These are phyloP conservation scores for Emergomyces pasteurianus DNA, from an alignment of 2,329 filamentous ascomycete species.

Conservation along the genomic window DNA sequence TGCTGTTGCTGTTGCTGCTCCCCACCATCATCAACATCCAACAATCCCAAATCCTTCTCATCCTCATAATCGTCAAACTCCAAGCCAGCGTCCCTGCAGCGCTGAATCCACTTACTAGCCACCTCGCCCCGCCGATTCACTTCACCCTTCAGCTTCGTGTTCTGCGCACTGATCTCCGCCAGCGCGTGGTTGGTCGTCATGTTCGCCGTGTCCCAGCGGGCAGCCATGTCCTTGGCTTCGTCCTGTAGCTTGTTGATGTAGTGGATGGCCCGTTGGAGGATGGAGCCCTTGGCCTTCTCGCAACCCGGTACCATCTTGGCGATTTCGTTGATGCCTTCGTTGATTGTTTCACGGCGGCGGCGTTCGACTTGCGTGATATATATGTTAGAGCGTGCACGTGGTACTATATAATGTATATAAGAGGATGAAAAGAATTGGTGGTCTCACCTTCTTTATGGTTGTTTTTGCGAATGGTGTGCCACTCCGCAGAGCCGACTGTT, in stretches of 20 bases:
- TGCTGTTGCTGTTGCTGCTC: background rate
- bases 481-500: constrained; percentile 88
- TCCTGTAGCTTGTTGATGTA: constrained; percentile 75
- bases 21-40: constrained; percentile 8
- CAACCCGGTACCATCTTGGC: constrained; percentile 95
- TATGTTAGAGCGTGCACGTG: background rate
- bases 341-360: constrained; percentile 92
- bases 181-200: constrained; percentile 35
- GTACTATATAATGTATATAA: background rate
- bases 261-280: constrained; percentile 80
- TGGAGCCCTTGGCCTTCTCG: constrained; percentile 98
- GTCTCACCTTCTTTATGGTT: constrained; percentile 92
- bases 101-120: constrained; percentile 34
- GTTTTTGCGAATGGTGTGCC: constrained; percentile 93
- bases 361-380: constrained; percentile 66
- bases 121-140: constrained; percentile 75
- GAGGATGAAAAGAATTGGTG: background rate
- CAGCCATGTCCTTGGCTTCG: constrained; percentile 32
- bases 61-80: constrained; percentile 39
- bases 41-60: constrained; percentile 27
- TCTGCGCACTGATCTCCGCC: constrained; percentile 85
- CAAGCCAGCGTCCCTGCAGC: constrained; percentile 36
- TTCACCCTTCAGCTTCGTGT: constrained; percentile 90
- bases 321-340: constrained; percentile 96
- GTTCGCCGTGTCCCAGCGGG: constrained; percentile 32